Base-by-base conservation (phyloP, 176 grass and related monocot species). In the Saccharum officinarum region DNA sequence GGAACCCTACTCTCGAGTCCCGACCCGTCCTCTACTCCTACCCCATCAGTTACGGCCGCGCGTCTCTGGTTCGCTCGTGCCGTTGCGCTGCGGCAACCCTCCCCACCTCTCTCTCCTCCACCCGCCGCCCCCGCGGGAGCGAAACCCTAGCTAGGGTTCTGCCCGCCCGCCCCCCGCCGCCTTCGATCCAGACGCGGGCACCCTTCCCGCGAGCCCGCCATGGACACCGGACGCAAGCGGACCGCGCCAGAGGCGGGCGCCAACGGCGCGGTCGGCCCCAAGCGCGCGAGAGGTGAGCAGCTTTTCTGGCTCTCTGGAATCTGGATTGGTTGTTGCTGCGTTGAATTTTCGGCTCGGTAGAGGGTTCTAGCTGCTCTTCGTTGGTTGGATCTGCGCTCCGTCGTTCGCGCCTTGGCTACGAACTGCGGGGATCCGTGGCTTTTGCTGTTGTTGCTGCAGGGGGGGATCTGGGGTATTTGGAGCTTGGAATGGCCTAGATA, bases 211-310 rank as follows among this genome's bases (percentile, higher is more conserved):
- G 22, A 78, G 13, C 87, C 57, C 46, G 22, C 73, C 69, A 98
- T 98, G 97, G 97, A 98, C 8, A 34, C 88, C 7, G 81, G 28
- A 16, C 86, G 90, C 77, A 99, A 96, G 93, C 78, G 97, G 67
- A 86, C 34, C 42, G 83, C 86, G 61, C 87, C 85, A 10, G 89
- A 81, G 69, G 37, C 37, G 37, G 84, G 85, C 34, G n/a, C 87
- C 18, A 93, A 90, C 79, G 92, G 94, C 34, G 85, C 67, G 16
- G 69, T 42, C 77, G 79, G 80, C 80, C 66, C 78, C 77, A 99
- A 99, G 86, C 88, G 94, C 66, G 62, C 84, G 17, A 99, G 67
- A 96, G 97, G 93, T 96, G 90, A 83, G 90, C 62, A 15, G 7
- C 71, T 37, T 49, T 23, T 0, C n/a, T 16, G 13, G 6, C 74